Percentiles rank a stretch among this genome's conserved stretches.
These are phyloP conservation scores for Microbotryum saponariae DNA, from an alignment of 1,284 basidiomycete genomes.

Conservation along the genomic window DNA sequence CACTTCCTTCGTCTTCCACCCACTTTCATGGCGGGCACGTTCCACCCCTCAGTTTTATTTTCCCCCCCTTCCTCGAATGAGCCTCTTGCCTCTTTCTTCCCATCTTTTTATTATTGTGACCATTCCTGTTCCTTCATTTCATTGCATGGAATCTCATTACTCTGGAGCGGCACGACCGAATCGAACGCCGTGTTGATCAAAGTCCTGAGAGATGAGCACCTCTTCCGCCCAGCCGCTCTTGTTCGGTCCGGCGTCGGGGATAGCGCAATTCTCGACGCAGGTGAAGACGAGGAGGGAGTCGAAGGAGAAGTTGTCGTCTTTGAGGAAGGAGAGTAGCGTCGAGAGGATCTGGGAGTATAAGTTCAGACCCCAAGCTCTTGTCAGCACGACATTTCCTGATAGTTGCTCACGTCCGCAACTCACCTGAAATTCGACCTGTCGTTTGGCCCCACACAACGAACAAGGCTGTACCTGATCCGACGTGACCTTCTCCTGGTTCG, in stretches of 20 bases:
- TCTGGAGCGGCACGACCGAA: conserved; percentile 7
- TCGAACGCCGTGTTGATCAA: conserved; percentile 21
- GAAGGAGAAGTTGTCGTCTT: conserved; percentile 23
- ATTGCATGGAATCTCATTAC: background rate
- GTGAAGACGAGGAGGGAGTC: conserved; percentile 31
- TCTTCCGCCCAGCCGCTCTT: conserved; percentile 25
- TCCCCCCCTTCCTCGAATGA: no score
- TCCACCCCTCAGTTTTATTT: no score
- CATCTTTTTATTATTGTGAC: no score
- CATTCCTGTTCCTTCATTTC: no score
- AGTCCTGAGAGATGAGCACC: conserved; percentile 21
- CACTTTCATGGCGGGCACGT: no score
- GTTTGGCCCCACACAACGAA: conserved; percentile 18
- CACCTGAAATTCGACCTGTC: conserved; percentile 31
- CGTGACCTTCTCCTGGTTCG: conserved; percentile 6
- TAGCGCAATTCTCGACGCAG: conserved; percentile 22
- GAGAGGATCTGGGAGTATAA: conserved; percentile 18
- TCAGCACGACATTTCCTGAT: fast-evolving
- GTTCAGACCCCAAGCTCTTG: no score
- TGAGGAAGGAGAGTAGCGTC: conserved; percentile 18
- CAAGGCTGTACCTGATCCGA: conserved; percentile 16
- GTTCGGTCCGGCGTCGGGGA: conserved; percentile 6
- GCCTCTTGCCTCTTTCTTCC: no score
- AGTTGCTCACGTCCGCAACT: background rate
- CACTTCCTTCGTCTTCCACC: no score